Conservation (phyloP, 2,329 filamentous ascomycete species). For the Colletotrichum sp. region DNA sequence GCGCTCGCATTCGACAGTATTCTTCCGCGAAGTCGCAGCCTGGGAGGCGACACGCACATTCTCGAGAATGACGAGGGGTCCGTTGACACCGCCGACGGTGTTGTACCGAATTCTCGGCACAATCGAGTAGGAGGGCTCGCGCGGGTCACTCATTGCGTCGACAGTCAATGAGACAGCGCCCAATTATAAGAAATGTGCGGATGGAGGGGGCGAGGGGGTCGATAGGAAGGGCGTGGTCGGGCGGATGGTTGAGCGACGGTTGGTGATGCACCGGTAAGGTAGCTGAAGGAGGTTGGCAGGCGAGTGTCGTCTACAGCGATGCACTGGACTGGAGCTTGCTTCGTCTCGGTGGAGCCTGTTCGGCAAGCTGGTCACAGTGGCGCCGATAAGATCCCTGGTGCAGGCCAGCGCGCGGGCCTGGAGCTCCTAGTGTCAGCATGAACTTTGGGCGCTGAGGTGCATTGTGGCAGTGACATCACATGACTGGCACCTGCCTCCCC, state of each 20-base stretch:
- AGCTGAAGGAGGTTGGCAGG: conserved; percentile 38
- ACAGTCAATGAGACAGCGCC: conserved; percentile 29
- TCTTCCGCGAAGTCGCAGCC: conserved; percentile 15
- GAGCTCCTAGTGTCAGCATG: conserved; percentile 12
- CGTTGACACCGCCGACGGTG: conserved; percentile 97
- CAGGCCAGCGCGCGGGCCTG: neutral
- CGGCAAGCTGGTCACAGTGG: conserved; percentile 16
- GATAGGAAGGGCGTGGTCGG: conserved; percentile 14
- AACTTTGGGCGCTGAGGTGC: neutral
- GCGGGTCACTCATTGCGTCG: conserved; percentile 56
- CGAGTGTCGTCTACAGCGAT: conserved; percentile 16
- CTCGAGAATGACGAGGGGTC: conserved; percentile 95
- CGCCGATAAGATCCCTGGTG: conserved; percentile 21
- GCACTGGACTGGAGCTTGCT: conserved; percentile 41
- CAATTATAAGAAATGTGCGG: conserved; percentile 16
- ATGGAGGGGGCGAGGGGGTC: conserved; percentile 17
- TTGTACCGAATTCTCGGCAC: conserved; percentile 84
- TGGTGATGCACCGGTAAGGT: conserved; percentile 1
- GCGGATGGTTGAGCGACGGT: conserved; percentile 12
- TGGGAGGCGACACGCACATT: conserved; percentile 67
- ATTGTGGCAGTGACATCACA: conserved; percentile 40
- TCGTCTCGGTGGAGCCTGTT: conserved; percentile 39
- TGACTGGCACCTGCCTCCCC: conserved; percentile 31
- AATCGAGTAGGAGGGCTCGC: conserved; percentile 65
- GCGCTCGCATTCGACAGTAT: neutral